Evolutionary conservation across 106 monocot species (phyloP), one percentile per base, ranked within the genome.

Genomic region (Dioscorea zingiberensis): DNA sequence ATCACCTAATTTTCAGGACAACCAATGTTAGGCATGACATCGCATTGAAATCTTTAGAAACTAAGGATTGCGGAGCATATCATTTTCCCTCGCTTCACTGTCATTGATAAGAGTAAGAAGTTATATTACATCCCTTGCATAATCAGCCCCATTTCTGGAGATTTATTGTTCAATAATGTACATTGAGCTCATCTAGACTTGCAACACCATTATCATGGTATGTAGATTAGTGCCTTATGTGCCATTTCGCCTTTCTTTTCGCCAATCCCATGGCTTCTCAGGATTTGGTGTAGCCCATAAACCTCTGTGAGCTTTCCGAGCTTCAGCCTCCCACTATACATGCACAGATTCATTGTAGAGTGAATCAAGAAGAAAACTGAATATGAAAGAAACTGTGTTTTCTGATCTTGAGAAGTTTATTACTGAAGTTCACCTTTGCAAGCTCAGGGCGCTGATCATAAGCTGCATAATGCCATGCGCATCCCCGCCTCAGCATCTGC

Each of bases 251-350:
- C 48, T 72, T 15, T 86, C 74, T 57, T 77, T 89, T 23, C 97
- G 79, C 81, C 88, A 98, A 63, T 98, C 92, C 97, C 97, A 98
- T 63, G 98, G 98, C 68, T 93, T 82, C 62, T 93, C 80, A 58
- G 98, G 98, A 64, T 93, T 78, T 6, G 71, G 28, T 24, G 75
- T 70, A 69, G 89, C 80, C 89, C 98, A 98, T 49, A 98, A 60
- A 15, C 92, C 98, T 1, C 62, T 56, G 3, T 89, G 77, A 25
- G 77, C 82, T 27, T 44, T 51, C 3, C 81, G 77, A 27, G 92
- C 98, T 62, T 93, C 76, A n/a, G 78, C 78, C 67, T 98, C 89
- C 93, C 92, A 93, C 89, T 98, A 69, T 48, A 71, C 59, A 25
- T 29, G 47, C 7, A 1, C 44, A 47, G 14, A 17, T 29, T 12